phyloP scores from a whole-genome alignment of 768 basidiomycete genomes.

The Amanita jacksonii region DNA sequence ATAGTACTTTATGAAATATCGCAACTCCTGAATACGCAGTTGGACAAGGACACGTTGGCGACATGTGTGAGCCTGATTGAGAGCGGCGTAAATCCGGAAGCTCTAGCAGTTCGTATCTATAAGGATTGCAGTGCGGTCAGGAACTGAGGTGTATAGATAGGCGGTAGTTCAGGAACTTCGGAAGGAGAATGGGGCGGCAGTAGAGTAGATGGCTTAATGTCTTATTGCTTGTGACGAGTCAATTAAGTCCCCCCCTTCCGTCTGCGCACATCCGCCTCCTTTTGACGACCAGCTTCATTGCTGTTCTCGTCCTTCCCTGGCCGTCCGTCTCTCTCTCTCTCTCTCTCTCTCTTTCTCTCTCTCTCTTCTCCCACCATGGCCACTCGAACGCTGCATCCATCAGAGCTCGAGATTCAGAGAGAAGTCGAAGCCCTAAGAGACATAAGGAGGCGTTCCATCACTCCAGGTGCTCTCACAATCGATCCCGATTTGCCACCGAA shows the following conservation, averaged over 20 bases:
- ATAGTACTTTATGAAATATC: constrained; percentile 82
- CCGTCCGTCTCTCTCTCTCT: no score
- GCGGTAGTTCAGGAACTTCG: constrained; percentile 81
- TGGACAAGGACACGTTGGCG: constrained; percentile 87
- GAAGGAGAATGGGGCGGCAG: constrained; percentile 45
- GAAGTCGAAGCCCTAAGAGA: constrained; percentile 82
- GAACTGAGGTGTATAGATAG: constrained; percentile 26
- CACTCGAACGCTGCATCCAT: constrained; percentile 55
- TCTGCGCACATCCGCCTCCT: not conserved
- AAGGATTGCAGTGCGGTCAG: constrained; percentile 9
- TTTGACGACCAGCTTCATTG: constrained; percentile 4
- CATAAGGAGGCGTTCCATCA: constrained; percentile 74
- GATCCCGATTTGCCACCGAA: constrained; percentile 87
- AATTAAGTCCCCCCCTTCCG: not conserved
- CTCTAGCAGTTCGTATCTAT: constrained; percentile 55
- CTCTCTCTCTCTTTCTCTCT: constrained; percentile 9
- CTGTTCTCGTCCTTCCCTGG: no score
- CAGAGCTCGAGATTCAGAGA: constrained; percentile 76
- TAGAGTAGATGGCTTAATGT: no score
- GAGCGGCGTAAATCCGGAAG: constrained; percentile 86
- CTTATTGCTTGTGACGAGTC: constrained; percentile 15
- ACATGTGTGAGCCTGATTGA: constrained; percentile 91
- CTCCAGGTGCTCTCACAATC: constrained; percentile 74
- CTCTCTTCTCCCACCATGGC: constrained; percentile 25
- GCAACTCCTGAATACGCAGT: constrained; percentile 75